Percentiles rank a stretch among this genome's conserved stretches.
Conservation (phyloP, 2,329 filamentous ascomycete species). For the Beauveria caledonica region DNA sequence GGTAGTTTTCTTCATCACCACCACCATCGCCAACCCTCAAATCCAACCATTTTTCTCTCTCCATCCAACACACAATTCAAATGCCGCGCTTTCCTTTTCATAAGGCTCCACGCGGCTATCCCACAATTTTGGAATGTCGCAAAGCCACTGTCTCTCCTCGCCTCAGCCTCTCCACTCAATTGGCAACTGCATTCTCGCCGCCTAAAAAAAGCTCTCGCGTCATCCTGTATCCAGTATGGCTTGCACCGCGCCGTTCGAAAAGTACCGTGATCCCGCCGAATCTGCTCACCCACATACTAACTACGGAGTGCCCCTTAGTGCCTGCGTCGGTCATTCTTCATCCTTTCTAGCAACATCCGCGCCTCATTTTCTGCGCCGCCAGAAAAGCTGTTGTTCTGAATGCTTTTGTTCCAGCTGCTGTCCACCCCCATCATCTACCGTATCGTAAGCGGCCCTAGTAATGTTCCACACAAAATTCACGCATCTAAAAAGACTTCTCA, state of each 20-base stretch:
- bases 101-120: neutral
- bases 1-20: neutral
- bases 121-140: neutral
- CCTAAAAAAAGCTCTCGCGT: constrained; percentile 6
- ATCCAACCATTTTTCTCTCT: neutral
- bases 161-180: neutral
- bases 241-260: neutral
- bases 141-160: constrained; percentile 1
- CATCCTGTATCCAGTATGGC: constrained; percentile 1
- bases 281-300: neutral
- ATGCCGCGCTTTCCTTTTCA: neutral
- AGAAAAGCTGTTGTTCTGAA: neutral
- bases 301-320: no score
- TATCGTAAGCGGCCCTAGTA: no score
- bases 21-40: neutral
- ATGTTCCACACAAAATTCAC: neutral
- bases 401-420: neutral
- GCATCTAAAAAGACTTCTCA: neutral
- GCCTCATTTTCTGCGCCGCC: neutral
- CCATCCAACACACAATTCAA: neutral
- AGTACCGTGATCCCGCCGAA: neutral
- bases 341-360: neutral
- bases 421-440: no score
- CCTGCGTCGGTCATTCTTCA: no score
- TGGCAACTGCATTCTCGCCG: neutral